Evolutionary conservation across 78 protist genomes (phyloP).

Genomic region (Polysphondylium violaceum): DNA sequence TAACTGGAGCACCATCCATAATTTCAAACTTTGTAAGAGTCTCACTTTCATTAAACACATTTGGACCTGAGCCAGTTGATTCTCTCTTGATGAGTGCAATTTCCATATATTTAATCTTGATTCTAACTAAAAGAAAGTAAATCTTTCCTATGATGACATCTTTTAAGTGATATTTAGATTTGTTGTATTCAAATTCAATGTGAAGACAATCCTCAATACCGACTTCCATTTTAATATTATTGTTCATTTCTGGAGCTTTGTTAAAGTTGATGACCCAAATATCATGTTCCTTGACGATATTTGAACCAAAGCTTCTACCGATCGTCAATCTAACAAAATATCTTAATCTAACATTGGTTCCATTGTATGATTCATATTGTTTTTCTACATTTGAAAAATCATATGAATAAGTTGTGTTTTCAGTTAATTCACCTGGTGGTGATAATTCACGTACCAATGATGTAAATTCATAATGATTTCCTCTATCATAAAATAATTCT

Average conservation of each 20-base stretch:
- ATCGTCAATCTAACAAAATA: conserved; percentile 93
- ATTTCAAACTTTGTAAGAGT: conserved; percentile 97
- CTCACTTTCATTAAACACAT: conserved; percentile 87
- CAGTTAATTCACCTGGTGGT: conserved; percentile 89
- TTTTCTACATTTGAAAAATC: conserved; percentile 90
- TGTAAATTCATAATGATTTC: conserved; percentile 89
- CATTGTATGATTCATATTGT: conserved; percentile 95
- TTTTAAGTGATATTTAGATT: conserved; percentile 91
- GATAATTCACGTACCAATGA: conserved; percentile 90
- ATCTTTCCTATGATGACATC: conserved; percentile 97
- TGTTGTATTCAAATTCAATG: conserved; percentile 98
- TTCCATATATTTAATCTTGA: conserved; percentile 95
- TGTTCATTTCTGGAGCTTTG: conserved; percentile 87
- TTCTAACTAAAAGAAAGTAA: conserved; percentile 92
- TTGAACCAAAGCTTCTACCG: conserved; percentile 65
- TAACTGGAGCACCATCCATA: conserved; percentile 99
- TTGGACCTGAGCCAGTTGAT: conserved; percentile 90
- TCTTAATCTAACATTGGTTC: conserved; percentile 94
- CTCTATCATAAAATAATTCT: conserved; percentile 90
- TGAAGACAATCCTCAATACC: conserved; percentile 98
- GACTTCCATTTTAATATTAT: conserved; percentile 95
- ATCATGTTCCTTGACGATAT: conserved; percentile 88
- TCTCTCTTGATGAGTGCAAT: conserved; percentile 94
- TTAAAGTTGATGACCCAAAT: conserved; percentile 89
- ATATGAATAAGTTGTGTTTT: conserved; percentile 30